Conservation (phyloP, 768 basidiomycete species). For the Obba rivulosa region DNA sequence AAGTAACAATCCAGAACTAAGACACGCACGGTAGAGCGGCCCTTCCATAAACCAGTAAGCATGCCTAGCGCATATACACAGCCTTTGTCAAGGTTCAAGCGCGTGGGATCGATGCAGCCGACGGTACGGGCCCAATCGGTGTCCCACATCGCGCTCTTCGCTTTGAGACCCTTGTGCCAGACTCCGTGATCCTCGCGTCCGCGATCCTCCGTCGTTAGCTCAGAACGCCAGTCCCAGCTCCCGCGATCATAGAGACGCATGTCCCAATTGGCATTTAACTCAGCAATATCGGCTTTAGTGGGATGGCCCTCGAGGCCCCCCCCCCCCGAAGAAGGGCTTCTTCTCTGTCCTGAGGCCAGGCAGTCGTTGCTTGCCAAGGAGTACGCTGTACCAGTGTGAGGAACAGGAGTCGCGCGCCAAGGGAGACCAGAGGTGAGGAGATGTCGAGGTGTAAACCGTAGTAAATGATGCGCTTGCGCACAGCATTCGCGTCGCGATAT, state of each 20-base stretch:
- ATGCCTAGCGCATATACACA: conserved; percentile 44
- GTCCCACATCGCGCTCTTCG: conserved; percentile 45
- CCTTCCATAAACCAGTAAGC: conserved; percentile 57
- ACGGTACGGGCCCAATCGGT: conserved; percentile 52
- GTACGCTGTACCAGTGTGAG: conserved; percentile 52
- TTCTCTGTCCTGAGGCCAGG: conserved; percentile 27
- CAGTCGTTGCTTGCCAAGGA: conserved; percentile 32
- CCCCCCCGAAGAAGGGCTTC: conserved; percentile 25
- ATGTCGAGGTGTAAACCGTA: conserved; percentile 18
- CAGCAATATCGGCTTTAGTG: conserved; percentile 55
- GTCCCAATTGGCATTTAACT: conserved; percentile 37
- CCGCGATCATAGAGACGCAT: conserved; percentile 26
- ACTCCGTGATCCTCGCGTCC: conserved; percentile 20
- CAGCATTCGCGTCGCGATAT: conserved; percentile 28
- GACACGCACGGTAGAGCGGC: conserved; percentile 51
- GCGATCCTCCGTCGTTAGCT: conserved; percentile 19
- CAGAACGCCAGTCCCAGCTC: conserved; percentile 22
- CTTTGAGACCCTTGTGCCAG: conserved; percentile 16
- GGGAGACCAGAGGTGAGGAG: conserved; percentile 40
- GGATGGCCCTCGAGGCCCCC: conserved; percentile 28
- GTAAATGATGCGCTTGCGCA: conserved; percentile 15
- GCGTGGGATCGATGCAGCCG: conserved; percentile 38
- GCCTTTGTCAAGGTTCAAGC: conserved; percentile 20
- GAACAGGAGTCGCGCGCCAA: conserved; percentile 60
- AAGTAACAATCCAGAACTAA: no score